Evolutionary conservation across 2,329 filamentous ascomycete genomes (phyloP), one percentile per base, ranked within the genome.

Genomic region (Nemania serpens): DNA sequence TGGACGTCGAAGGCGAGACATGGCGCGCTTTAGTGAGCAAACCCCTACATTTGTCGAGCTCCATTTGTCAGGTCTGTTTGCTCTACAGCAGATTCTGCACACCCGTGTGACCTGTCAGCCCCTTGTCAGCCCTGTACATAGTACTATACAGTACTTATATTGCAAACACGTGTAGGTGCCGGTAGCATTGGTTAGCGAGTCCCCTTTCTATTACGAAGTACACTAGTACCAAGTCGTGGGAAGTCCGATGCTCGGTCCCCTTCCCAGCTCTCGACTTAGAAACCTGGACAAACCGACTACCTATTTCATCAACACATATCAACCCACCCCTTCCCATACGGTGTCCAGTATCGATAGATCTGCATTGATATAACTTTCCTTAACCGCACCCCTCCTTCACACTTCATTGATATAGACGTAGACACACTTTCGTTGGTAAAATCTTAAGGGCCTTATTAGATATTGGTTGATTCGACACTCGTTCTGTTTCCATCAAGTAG

Each of bases 21-120:
- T 29, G 43, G 52, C 11, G 41, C 33, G 43, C 33, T 55, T 53
- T 54, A 57, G 61, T 61, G 61, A 61, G 49, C 51, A 62, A 45
- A 54, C 36, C 58, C 53, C 58, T 57, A 58, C 61, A 63, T 61
- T 63, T 58, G 58, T 58, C 61, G 55, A 43, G 18, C 17, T 29
- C n/a, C 61, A 63, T 63, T 63, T 61, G 61, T 61, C 61, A 58
- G 41, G 20, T 22, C 33, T 29, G 18, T 48, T 48, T 49, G 49
- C 45, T 49, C 57, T 20, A 53, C 43, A n/a, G 59, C 57, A 65
- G 63, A 56, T 42, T 65, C 63, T 63, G 57, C 60, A 45, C 13
- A 41, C 17, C 51, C 58, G 46, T 62, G 60, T 65, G 60, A 62
- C 60, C 57, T 47, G 39, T 39, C 36, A 9, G 41, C 55, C 62